Evolutionary conservation across 441 rosid species (phyloP), one percentile per base, ranked within the genome.

Genomic region (Lepidium campestre): DNA sequence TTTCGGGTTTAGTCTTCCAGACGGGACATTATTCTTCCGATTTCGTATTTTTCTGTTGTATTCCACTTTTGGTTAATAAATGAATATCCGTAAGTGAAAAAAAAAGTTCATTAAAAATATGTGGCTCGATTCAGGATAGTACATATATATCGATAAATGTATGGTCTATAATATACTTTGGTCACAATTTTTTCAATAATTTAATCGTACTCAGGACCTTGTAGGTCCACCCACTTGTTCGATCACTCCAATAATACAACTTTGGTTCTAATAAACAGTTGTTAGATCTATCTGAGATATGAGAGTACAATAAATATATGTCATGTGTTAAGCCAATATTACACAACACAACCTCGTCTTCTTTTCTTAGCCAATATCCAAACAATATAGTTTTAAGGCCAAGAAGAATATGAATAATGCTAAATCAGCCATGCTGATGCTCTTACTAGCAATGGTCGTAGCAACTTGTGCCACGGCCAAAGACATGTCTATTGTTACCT

Each of bases 401-500:
- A 12, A 35, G 6, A 9, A 49, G 10, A 42, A 34, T 9, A 72
- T 71, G 79, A 12, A 32, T 35, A 50, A 18, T 36, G 39, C 14
- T 13, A 41, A 64, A 20, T 47, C 57, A 20, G 58, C 55, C 40
- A 40, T 13, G 31, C 55, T 48, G 10, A 58, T 65, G 52, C 45
- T 72, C 44, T 42, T 63, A 54, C 56, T 70, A 68, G 10, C 72
- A 48, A 18, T 57, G 50, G 34, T 48, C 54, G 9, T 69, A 20
- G 47, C 72, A 32, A 35, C 72, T 39, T 35, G 66, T 17, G 69
- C 78, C 32, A 68, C 60, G 3, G 75, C 77, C 75, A 59, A 65
- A 25, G 82, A 79, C 65, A 70, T 76, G 76, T 76, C 82, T 27
- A 59, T 76, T 18, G 39, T 76, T 31, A 20, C 70, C 57, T 73